These are phyloP conservation scores for Remersonia thermophila DNA, from an alignment of 2,329 filamentous ascomycete genomes.

Conservation along the genomic window DNA sequence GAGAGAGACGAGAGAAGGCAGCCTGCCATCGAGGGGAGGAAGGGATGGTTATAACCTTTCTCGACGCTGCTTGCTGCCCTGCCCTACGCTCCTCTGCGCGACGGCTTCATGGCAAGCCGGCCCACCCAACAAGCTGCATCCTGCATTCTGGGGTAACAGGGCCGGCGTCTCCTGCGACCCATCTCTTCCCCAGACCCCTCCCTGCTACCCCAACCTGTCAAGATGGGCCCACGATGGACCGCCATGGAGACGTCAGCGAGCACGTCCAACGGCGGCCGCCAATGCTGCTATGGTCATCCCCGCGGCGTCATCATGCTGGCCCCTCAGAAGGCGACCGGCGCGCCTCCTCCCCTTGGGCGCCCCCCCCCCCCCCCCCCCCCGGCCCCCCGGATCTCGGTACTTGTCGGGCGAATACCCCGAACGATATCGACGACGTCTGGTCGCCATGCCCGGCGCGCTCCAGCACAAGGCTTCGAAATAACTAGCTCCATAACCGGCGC, in stretches of 20 bases:
- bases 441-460: too few relatives aligned
- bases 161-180: too few relatives aligned
- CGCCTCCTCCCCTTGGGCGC: too few relatives aligned
- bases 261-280: constrained; percentile 1
- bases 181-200: constrained; percentile 1
- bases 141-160: too few relatives aligned
- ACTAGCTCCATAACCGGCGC: background rate
- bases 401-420: too few relatives aligned
- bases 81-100: background rate
- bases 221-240: too few relatives aligned
- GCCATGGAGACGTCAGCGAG: background rate
- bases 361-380: background rate
- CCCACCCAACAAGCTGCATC: background rate
- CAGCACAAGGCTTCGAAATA: too few relatives aligned
- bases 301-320: too few relatives aligned
- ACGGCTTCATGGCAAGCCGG: background rate
- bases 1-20: background rate
- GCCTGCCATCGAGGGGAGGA: background rate
- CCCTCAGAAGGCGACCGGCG: too few relatives aligned
- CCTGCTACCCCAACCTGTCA: constrained; percentile 6
- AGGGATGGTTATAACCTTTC: constrained; percentile 3
- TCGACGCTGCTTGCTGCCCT: constrained; percentile 1
- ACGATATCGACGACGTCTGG: too few relatives aligned
- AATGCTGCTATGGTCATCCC: background rate
- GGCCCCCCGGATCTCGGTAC: background rate